Percentiles rank a stretch among this genome's conserved stretches.
These are phyloP conservation scores for Colletotrichum karsti DNA, from an alignment of 2,329 filamentous ascomycete genomes.

Conservation along the genomic window DNA sequence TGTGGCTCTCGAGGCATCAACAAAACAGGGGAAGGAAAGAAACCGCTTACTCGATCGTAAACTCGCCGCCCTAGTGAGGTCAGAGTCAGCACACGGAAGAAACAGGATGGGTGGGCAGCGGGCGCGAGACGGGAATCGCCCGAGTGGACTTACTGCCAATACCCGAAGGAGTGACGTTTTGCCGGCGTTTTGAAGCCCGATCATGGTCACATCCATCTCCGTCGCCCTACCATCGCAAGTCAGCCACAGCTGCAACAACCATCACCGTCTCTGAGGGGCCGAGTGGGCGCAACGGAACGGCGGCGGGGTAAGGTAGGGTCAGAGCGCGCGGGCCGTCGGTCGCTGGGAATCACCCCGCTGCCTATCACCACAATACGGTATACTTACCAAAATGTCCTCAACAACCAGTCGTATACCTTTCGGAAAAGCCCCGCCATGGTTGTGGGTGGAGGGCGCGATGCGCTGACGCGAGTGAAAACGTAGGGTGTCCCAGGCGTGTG, in stretches of 20 bases:
- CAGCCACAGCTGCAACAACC: conserved; percentile 24
- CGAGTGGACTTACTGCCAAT: conserved; percentile 78
- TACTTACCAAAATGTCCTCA: conserved; percentile 95
- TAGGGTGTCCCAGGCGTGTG: not conserved
- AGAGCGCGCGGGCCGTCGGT: conserved; percentile 18
- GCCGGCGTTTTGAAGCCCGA: conserved; percentile 96
- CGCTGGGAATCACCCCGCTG: conserved; percentile 16
- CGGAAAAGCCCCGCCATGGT: conserved; percentile 92
- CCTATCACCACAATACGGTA: not conserved
- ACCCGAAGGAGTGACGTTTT: conserved; percentile 96
- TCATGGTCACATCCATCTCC: conserved; percentile 99
- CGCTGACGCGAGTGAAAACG: conserved; percentile 14
- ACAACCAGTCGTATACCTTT: conserved; percentile 96
- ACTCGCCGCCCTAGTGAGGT: conserved; percentile 84
- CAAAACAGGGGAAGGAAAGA: not conserved
- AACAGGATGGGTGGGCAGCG: not conserved
- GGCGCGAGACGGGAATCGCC: conserved; percentile 29
- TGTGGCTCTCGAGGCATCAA: not conserved
- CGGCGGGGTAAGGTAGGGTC: conserved; percentile 17
- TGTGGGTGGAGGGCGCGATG: conserved; percentile 34
- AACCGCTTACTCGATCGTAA: conserved; percentile 91
- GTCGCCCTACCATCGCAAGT: conserved; percentile 76
- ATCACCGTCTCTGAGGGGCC: conserved; percentile 1
- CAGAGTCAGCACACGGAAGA: conserved; percentile 44
- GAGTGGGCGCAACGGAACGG: conserved; percentile 4